Conservation (phyloP, 2,329 filamentous ascomycete species). For the Aspergillus sergii region DNA sequence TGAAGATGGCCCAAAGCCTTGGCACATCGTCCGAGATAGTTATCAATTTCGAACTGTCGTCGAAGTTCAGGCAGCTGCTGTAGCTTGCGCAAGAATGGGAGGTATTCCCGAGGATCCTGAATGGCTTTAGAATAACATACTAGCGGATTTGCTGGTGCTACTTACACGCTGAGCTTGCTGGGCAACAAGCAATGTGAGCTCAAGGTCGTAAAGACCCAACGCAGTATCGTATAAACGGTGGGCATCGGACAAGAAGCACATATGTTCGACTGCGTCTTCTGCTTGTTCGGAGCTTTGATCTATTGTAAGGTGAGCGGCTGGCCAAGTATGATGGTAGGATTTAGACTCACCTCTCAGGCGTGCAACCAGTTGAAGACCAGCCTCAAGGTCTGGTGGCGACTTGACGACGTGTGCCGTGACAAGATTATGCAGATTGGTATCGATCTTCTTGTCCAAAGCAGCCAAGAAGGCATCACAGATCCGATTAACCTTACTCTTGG, state of each 20-base stretch:
- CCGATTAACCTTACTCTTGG: conserved; percentile 72
- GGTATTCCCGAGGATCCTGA: conserved; percentile 84
- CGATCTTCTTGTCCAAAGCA: conserved; percentile 63
- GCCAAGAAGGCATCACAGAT: conserved; percentile 84
- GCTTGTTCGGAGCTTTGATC: conserved; percentile 70
- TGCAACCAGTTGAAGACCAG: conserved; percentile 78
- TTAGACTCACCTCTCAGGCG: conserved; percentile 58
- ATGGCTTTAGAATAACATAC: conserved; percentile 15
- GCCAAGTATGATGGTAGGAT: not conserved
- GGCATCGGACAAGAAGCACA: conserved; percentile 94
- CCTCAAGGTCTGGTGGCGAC: conserved; percentile 82
- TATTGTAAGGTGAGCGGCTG: conserved; percentile 28
- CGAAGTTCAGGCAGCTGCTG: conserved; percentile 72
- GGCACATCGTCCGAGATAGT: conserved; percentile 73
- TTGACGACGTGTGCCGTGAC: conserved; percentile 97
- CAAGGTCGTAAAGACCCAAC: conserved; percentile 86
- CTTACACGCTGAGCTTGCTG: conserved; percentile 84
- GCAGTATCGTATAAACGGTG: conserved; percentile 90
- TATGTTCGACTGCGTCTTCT: conserved; percentile 90
- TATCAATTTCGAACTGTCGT: conserved; percentile 82
- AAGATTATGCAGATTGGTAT: conserved; percentile 78
- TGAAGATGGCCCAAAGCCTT: conserved; percentile 82
- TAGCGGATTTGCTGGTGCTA: not conserved
- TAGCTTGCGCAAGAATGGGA: conserved; percentile 88
- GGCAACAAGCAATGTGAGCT: conserved; percentile 84